Base-by-base conservation (phyloP, 208 protist genomes). In the Leishmania lainsoni region DNA sequence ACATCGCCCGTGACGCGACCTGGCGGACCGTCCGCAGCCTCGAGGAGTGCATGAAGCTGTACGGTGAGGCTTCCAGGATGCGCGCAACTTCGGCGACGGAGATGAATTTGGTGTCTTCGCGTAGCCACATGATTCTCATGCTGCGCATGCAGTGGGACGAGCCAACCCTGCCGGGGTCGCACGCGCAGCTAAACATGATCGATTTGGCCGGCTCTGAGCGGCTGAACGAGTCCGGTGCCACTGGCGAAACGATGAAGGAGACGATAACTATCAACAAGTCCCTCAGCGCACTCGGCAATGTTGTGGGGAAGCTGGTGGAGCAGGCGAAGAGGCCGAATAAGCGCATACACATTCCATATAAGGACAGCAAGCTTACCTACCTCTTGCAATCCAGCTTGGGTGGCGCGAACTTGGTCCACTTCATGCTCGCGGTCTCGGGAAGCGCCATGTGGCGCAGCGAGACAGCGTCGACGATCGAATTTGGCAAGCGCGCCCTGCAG, bases 241-340 rank as follows among this genome's bases (percentile, higher is more conserved):
- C 85, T 0, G 97, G 96, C 29, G 94, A 98, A 45, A 83, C 74
- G 59, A 92, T 98, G 87, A 96, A 90, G 87, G 97, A 99, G 89
- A 94, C 96, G 14, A 95, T 97, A 59, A 88, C 94, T 75, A 99
- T 99, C 78, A 99, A 99, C 90, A 97, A 98, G 79, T 98, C 95
- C 5, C 93, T 99, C 52, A 96, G 94, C 58, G 96, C 98, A 17
- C 88, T 99, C 10, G 95, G 96, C 52, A 98, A 98, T 79, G 98
- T 99, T 8, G 93, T 99, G 14, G 92, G 75, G 29, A 96, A 96
- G 32, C 88, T 98, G 16, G 94, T 97, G 58, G 94, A 98, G 87
- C 92, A 97, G 80, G 90, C 90, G 9, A 96, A 97, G 82, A 78
- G 91, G 51, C 89, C 86, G 10, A 91, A 91, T 54, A 89, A 89